These are phyloP conservation scores for Goffeauzyma gilvescens DNA, from an alignment of 768 basidiomycete species.

Conservation along the genomic window DNA sequence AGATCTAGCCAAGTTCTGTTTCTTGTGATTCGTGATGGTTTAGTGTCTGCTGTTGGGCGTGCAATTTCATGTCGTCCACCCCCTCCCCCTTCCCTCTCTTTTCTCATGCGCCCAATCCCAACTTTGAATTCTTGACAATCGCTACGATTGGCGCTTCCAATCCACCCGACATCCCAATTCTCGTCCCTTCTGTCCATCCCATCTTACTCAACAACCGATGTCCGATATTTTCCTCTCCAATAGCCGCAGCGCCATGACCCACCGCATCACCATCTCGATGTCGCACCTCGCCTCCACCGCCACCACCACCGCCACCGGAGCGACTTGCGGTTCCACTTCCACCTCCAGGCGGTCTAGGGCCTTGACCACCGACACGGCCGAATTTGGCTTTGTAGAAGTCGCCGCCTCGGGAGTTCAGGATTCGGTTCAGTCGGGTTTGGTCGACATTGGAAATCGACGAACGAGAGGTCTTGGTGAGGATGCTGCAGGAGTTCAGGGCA, in stretches of 20 bases:
- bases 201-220: slow-evolving; percentile 71
- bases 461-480: slow-evolving; percentile 48
- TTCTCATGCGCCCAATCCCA: slow-evolving; percentile 57
- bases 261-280: slow-evolving; percentile 74
- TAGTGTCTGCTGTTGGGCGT: too few species aligned
- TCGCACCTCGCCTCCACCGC: slow-evolving; percentile 33
- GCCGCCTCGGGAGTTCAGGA: slow-evolving; percentile 26
- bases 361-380: slow-evolving; percentile 29
- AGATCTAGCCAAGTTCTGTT: too few species aligned
- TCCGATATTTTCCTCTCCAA: slow-evolving; percentile 60
- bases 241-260: slow-evolving; percentile 64
- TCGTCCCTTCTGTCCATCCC: slow-evolving; percentile 74
- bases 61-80: too few species aligned
- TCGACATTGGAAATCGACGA: slow-evolving; percentile 40
- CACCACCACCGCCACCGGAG: slow-evolving; percentile 2
- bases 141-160: slow-evolving; percentile 60
- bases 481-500: slow-evolving; percentile 23
- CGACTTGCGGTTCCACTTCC: slow-evolving; percentile 14
- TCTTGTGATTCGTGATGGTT: too few species aligned
- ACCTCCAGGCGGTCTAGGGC: slow-evolving; percentile 19
- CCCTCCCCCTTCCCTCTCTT: too few species aligned
- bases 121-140: slow-evolving; percentile 67
- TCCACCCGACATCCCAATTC: slow-evolving; percentile 49
- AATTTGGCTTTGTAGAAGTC: slow-evolving; percentile 30
- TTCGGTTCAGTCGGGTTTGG: slow-evolving; percentile 43